Conservation (phyloP, 306 rosid genomes). For the Begonia masoniana region DNA sequence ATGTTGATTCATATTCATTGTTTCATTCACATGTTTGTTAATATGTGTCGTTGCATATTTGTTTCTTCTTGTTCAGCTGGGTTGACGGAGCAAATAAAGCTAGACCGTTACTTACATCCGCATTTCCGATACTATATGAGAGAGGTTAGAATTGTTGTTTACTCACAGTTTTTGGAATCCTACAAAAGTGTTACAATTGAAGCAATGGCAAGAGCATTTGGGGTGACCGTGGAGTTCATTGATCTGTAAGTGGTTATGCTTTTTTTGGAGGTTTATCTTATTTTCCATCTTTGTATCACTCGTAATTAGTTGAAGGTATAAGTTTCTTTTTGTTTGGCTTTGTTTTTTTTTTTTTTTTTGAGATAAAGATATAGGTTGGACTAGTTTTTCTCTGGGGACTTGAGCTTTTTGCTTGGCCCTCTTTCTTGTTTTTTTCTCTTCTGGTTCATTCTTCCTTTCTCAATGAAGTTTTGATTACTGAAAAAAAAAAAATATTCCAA, state of each 20-base stretch:
- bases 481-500: too few species aligned
- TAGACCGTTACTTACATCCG: constrained; percentile 86
- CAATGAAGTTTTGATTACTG: too few species aligned
- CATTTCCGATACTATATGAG: constrained; percentile 97
- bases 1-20: background rate
- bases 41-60: constrained; percentile 2
- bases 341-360: too few species aligned
- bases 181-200: constrained; percentile 93
- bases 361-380: too few species aligned
- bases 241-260: constrained; percentile 52
- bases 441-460: too few species aligned
- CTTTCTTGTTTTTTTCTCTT: too few species aligned
- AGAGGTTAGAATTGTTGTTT: constrained; percentile 79
- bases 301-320: too few species aligned
- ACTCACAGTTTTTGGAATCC: constrained; percentile 92
- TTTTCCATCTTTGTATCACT: background rate
- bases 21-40: background rate
- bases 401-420: too few species aligned
- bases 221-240: constrained; percentile 86
- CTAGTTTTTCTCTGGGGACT: too few species aligned
- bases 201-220: constrained; percentile 98
- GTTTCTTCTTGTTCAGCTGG: constrained; percentile 53
- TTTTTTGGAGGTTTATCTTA: background rate
- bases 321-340: too few species aligned
- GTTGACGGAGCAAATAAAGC: constrained; percentile 68